Conservation (phyloP, 345 rosid genomes). For the Excoecaria cochinchinensis region DNA sequence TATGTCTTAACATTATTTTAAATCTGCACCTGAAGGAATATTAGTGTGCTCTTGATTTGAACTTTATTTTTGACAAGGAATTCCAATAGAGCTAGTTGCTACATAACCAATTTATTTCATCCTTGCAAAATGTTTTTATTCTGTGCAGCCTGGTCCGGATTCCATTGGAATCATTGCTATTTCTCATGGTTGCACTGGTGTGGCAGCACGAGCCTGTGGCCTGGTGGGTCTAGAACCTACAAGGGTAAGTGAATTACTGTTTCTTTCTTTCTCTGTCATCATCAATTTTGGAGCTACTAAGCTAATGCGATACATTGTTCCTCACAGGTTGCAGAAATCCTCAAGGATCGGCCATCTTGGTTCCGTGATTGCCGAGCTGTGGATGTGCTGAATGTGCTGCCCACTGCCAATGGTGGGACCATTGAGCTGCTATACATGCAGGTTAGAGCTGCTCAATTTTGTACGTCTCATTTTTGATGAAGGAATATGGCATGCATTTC, state of each 20-base stretch:
- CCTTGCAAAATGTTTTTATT: background rate
- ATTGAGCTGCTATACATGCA: slow-evolving; percentile 99
- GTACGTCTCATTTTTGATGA: background rate
- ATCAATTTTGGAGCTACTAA: background rate
- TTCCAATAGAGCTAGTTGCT: background rate
- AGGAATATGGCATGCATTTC: background rate
- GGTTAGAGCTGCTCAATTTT: slow-evolving; percentile 35
- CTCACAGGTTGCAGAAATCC: slow-evolving; percentile 93
- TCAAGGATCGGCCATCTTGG: slow-evolving; percentile 99
- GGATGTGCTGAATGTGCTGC: slow-evolving; percentile 96
- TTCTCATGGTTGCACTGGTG: slow-evolving; percentile 99
- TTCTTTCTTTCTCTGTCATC: background rate
- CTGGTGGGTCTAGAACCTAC: slow-evolving; percentile 99
- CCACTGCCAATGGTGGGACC: slow-evolving; percentile 99
- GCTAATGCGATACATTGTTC: background rate
- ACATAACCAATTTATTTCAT: slow-evolving; percentile 2
- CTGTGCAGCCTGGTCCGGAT: slow-evolving; percentile 99
- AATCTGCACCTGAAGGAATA: background rate
- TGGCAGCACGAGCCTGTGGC: slow-evolving; percentile 99
- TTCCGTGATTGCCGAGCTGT: slow-evolving; percentile 99
- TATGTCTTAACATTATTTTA: background rate
- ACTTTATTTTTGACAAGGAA: background rate
- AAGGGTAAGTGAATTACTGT: slow-evolving; percentile 55
- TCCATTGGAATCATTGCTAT: slow-evolving; percentile 99
- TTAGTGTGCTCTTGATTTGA: background rate